Conservation (phyloP, 768 basidiomycete genomes). For the Amanita pseudoporphyria region DNA sequence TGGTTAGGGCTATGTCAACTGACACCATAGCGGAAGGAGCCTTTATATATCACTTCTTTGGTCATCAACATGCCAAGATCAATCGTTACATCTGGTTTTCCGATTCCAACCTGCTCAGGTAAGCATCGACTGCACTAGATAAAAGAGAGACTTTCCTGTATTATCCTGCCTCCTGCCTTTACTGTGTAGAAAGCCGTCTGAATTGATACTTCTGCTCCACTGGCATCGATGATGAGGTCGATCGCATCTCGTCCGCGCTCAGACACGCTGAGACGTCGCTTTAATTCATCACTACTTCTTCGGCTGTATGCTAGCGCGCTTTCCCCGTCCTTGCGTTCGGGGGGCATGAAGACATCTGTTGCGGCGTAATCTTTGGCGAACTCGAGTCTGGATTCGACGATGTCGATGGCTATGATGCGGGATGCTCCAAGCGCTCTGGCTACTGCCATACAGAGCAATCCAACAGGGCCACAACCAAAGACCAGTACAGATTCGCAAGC, state of each 20-base stretch:
- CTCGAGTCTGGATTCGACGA: constrained; percentile 63
- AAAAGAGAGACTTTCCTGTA: constrained; percentile 36
- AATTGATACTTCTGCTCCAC: constrained; percentile 88
- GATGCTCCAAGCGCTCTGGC: constrained; percentile 87
- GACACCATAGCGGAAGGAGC: constrained; percentile 89
- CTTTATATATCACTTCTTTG: constrained; percentile 77
- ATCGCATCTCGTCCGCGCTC: constrained; percentile 64
- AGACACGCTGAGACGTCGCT: constrained; percentile 50
- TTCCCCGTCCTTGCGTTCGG: constrained; percentile 53
- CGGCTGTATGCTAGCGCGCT: constrained; percentile 59
- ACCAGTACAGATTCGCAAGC: constrained; percentile 71
- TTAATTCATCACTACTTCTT: constrained; percentile 62
- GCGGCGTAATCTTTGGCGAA: constrained; percentile 85
- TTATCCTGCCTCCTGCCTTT: constrained; percentile 65
- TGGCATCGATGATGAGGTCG: constrained; percentile 86
- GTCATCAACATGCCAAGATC: constrained; percentile 60
- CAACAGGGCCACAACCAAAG: constrained; percentile 84
- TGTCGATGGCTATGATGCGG: constrained; percentile 79
- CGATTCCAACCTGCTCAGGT: constrained; percentile 69
- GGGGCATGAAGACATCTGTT: constrained; percentile 64
- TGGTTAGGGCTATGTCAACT: constrained; percentile 14
- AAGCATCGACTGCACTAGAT: not conserved
- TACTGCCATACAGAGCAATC: constrained; percentile 92
- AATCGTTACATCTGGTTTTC: constrained; percentile 62
- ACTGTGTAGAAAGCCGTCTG: constrained; percentile 75